Conservation (phyloP, 2,329 filamentous ascomycete species). For the Ascochyta pisi region DNA sequence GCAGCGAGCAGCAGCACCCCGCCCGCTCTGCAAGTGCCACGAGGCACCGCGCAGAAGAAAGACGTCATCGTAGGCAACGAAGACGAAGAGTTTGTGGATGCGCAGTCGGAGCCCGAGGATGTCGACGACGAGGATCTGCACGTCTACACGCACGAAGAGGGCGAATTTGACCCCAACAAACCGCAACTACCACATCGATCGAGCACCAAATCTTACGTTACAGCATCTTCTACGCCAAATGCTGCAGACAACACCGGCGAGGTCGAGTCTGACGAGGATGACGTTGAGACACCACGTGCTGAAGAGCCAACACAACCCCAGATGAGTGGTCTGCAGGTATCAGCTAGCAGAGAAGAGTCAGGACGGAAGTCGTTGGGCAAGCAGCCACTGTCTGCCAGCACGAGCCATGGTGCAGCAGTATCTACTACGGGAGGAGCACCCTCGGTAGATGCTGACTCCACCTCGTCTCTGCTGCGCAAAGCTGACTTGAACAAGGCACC, state of each 20-base stretch:
- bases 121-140: slow-evolving; percentile 27
- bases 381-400: slow-evolving; percentile 37
- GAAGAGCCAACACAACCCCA: slow-evolving; percentile 29
- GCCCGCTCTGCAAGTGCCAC: slow-evolving; percentile 41
- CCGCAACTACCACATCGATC: slow-evolving; percentile 26
- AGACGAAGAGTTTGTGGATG: slow-evolving; percentile 36
- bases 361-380: slow-evolving; percentile 32
- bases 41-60: slow-evolving; percentile 32
- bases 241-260: slow-evolving; percentile 16
- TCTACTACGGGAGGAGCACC: slow-evolving; percentile 36
- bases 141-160: slow-evolving; percentile 27
- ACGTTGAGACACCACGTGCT: slow-evolving; percentile 7
- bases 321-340: slow-evolving; percentile 42
- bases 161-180: slow-evolving; percentile 18
- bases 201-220: slow-evolving; percentile 44
- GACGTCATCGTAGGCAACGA: slow-evolving; percentile 30
- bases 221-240: slow-evolving; percentile 34
- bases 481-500: slow-evolving; percentile 45
- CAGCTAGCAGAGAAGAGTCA: slow-evolving; percentile 24
- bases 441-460: slow-evolving; percentile 47
- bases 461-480: slow-evolving; percentile 46
- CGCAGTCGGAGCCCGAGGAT: slow-evolving; percentile 42
- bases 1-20: slow-evolving; percentile 30
- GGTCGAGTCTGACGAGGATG: slow-evolving; percentile 5
- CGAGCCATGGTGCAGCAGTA: slow-evolving; percentile 35